Evolutionary conservation across 768 basidiomycete species (phyloP), one percentile per base, ranked within the genome.

Genomic region (Termitomyces sp.): DNA sequence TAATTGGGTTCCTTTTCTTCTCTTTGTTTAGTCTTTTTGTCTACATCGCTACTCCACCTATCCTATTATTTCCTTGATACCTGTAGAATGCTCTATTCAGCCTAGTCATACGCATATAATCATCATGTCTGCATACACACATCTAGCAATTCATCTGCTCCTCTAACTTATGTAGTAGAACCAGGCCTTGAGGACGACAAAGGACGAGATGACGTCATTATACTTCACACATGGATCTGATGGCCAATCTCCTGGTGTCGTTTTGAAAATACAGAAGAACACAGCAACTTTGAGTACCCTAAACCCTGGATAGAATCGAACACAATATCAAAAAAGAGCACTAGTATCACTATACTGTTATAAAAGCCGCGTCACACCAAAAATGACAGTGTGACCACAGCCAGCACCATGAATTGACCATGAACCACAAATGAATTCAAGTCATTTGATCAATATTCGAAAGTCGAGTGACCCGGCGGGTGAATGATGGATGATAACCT

Each of bases 41-140:
- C n/a, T n/a, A n/a, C n/a, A n/a, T n/a, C 18, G n/a, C 23, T 35
- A 29, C 16, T 27, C 20, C 15, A 36, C 18, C 43, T 42, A 46
- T n/a, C 22, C 32, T 39, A 44, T 55, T 45, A n/a, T n/a, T 20
- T 44, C 20, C 23, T 12, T 49, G 51, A 47, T 56, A 38, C 25
- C 27, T 35, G 32, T 51, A 51, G 57, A 56, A 47, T 29, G 48
- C 25, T 46, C 44, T 56, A 58, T 50, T 55, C 45, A 50, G 42
- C 40, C 59, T 51, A 53, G 29, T 23, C 50, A 38, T 54, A 58
- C 42, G 23, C 46, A 59, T 49, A 56, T 56, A 56, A 53, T 48
- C 12, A 49, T 38, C 32, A 27, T 27, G 3, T 11, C 46, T 33
- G 27, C 36, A 53, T 42, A 29, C n/a, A 41, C 33, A 48, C 22